These are phyloP conservation scores for Mucor velutinosus DNA, from an alignment of 371 early-diverging fungal species.

Conservation along the genomic window DNA sequence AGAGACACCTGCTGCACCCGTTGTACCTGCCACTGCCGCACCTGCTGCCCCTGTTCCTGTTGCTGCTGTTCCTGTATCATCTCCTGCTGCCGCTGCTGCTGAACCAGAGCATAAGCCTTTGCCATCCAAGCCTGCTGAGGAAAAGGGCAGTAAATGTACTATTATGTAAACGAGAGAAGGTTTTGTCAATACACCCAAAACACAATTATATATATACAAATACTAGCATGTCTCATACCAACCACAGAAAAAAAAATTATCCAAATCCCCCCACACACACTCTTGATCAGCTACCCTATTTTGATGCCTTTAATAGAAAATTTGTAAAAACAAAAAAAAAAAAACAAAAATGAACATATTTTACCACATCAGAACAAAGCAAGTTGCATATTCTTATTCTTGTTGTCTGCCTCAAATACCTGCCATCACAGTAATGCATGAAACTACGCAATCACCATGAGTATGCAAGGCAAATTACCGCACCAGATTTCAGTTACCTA, in stretches of 20 bases:
- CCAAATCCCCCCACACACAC: neutral
- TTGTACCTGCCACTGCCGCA: neutral
- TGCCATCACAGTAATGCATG: too few species aligned
- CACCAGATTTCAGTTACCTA: too few species aligned
- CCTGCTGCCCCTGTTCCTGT: slow-evolving; percentile 1
- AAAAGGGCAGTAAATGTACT: slow-evolving; percentile 21
- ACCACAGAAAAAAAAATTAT: slow-evolving; percentile 7
- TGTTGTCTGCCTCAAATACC: too few species aligned
- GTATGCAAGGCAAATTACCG: too few species aligned
- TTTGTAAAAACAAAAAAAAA: neutral
- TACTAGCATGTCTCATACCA: slow-evolving; percentile 12
- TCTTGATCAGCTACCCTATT: neutral
- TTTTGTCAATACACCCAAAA: neutral
- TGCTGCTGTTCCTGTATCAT: neutral
- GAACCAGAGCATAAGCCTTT: slow-evolving; percentile 12
- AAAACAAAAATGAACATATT: neutral
- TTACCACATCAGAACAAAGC: neutral
- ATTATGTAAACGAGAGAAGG: slow-evolving; percentile 27
- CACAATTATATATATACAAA: slow-evolving; percentile 10
- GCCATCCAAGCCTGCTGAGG: slow-evolving; percentile 9
- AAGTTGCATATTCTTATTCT: neutral
- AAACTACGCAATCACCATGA: too few species aligned
- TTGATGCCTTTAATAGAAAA: slow-evolving; percentile 3
- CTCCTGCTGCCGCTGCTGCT: neutral
- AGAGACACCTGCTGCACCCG: slow-evolving; percentile 8